These are phyloP conservation scores for Sporothrix luriei DNA, from an alignment of 2,329 filamentous ascomycete species.

Conservation along the genomic window DNA sequence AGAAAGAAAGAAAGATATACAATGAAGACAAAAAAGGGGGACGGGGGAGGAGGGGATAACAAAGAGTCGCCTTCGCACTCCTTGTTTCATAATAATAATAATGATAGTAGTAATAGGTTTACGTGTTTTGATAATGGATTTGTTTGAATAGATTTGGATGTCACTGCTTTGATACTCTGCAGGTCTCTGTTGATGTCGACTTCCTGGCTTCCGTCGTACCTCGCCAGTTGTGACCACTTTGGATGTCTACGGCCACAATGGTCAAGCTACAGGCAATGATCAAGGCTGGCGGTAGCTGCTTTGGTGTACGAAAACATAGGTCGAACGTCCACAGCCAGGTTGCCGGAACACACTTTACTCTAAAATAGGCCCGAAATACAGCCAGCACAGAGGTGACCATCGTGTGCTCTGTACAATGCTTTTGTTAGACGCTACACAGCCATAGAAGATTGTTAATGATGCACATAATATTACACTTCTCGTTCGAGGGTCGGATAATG, in stretches of 20 bases:
- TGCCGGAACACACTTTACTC: background rate
- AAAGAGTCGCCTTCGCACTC: conserved; percentile 5
- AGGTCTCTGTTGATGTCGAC: too few relatives aligned
- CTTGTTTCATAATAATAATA: background rate
- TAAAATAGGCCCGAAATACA: conserved; percentile 16
- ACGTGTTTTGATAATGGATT: background rate
- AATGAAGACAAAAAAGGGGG: background rate
- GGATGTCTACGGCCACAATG: background rate
- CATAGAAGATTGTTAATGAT: too few relatives aligned
- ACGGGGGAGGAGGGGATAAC: too few relatives aligned
- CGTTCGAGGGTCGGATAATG: too few relatives aligned
- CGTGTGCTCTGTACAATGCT: background rate
- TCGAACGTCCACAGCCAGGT: background rate
- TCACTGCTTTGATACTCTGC: background rate
- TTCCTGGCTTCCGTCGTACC: too few relatives aligned
- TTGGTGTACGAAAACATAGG: too few relatives aligned
- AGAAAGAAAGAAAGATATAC: background rate
- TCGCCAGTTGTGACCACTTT: background rate
- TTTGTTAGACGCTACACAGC: too few relatives aligned
- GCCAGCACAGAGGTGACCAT: background rate
- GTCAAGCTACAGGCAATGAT: too few relatives aligned
- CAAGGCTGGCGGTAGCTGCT: too few relatives aligned
- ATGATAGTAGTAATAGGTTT: conserved; percentile 1
- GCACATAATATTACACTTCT: too few relatives aligned
- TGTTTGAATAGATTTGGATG: background rate